These are phyloP conservation scores for Taphrina communis DNA, from an alignment of 1,139 yeast genomes.

Conservation along the genomic window DNA sequence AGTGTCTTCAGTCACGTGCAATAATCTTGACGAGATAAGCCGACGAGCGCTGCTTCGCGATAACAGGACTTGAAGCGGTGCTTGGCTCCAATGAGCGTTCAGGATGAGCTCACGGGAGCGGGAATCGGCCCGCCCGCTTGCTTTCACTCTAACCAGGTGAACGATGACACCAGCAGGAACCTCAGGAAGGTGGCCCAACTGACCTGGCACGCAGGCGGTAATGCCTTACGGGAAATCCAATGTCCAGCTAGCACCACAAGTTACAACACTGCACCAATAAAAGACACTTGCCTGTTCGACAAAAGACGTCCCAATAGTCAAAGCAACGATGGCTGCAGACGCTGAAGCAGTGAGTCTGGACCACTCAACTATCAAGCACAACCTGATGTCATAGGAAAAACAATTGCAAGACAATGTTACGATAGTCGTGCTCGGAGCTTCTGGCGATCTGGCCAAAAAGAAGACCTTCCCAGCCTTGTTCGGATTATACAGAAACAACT, in stretches of 20 bases:
- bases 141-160: not conserved
- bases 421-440: conserved; percentile 91
- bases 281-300: no score
- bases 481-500: conserved; percentile 71
- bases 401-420: conserved; percentile 47
- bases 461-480: conserved; percentile 68
- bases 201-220: conserved; percentile 7
- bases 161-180: not conserved
- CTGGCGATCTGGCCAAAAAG: conserved; percentile 96
- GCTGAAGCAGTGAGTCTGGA: conserved; percentile 1
- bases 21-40: not conserved
- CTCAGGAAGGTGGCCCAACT: not conserved
- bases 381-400: conserved; percentile 6
- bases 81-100: not conserved
- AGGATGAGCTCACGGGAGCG: not conserved
- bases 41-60: not conserved
- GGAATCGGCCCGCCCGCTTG: not conserved
- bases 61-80: not conserved
- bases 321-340: conserved; percentile 6
- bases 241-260: not conserved
- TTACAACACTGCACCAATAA: no score
- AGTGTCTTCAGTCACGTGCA: not conserved
- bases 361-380: no score
- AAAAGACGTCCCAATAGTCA: not conserved
- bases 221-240: not conserved